phyloP scores from a whole-genome alignment of 129 eudicot genomes.

The carrot (Daucus carota) region DNA sequence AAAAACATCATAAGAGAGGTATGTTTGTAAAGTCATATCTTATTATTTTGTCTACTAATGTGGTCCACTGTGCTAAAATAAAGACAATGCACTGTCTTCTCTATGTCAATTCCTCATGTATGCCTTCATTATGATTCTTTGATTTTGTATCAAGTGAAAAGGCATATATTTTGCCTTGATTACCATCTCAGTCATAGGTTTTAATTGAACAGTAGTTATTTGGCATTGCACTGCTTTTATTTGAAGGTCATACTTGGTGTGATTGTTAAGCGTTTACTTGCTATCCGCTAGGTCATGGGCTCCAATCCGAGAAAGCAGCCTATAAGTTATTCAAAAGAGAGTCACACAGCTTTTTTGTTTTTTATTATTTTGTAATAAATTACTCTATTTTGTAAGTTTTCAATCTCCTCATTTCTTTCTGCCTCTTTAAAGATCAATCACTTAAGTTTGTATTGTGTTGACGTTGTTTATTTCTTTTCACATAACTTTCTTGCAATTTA shows the following conservation, averaged over 20 bases:
- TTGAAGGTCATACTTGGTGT: background rate
- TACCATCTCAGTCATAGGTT: background rate
- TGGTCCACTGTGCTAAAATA: background rate
- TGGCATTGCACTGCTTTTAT: background rate
- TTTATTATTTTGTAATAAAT: too few species aligned
- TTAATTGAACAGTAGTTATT: background rate
- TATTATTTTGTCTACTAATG: background rate
- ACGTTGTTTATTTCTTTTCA: background rate
- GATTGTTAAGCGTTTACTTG: background rate
- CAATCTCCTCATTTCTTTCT: background rate
- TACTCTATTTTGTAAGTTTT: background rate
- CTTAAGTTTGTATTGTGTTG: background rate
- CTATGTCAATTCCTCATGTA: background rate
- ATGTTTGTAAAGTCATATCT: constrained; percentile 10
- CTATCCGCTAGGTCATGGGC: background rate
- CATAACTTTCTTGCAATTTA: background rate
- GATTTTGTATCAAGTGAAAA: background rate
- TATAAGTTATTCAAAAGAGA: background rate
- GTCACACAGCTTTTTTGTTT: background rate
- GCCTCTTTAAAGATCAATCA: background rate
- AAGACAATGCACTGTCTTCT: background rate
- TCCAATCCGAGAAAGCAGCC: background rate
- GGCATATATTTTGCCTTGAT: background rate
- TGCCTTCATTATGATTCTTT: background rate
- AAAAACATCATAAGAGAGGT: constrained; percentile 68